Base-by-base conservation (phyloP, 2,329 filamentous ascomycete species). In the Chaetomium olivaceum region DNA sequence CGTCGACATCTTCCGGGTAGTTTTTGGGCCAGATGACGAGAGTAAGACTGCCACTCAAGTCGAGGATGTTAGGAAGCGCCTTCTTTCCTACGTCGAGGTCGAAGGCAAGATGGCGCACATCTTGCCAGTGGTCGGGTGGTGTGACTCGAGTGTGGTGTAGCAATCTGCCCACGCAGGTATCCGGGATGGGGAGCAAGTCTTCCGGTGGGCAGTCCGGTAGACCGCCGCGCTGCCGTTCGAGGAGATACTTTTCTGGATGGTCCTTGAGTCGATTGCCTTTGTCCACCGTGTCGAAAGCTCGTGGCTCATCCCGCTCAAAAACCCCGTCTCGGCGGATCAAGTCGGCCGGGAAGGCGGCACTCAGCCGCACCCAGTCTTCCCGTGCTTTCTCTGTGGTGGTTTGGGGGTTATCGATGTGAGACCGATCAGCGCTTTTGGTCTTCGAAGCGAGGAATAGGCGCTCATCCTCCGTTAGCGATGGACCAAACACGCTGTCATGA, bases 1-100 rank as follows among this genome's bases (percentile, higher is more conserved):
- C 81, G 61, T 93, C 81, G n/a, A 95, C 93, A 72, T 98, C 93
- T 8, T 82, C 79, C 0, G 90, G 83, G 68, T 92, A 93, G 76
- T 97, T 98, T 74, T 94, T 94, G 4, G 95, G 94, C 66, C 90
- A 93, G 21, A 99, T 85, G 6, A 89, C 88, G 7, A 96, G 80
- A 27, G 91, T 89, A 71, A 96, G 91, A 6, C 94, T 93, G 0
- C 95, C 93, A 0, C 89, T 55, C 76, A 80, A 75, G 79, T 76
- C 2, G 73, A 70, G 55, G 73, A 76, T 60, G 1, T 71, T 68
- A 2, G 72, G 4, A 14, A 33, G 31, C 21, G 25, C 7, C 1
- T 36, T 31, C 25, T 21, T 67, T 62, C 6, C 67, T 55, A 66
- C 58, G 4, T 36, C 12, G 75, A 87, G 71, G 9, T 80, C 81